Percentiles rank a stretch among this genome's conserved stretches.
Conservation (phyloP, 2,329 filamentous ascomycete species). For the Botrytis byssoidea region DNA sequence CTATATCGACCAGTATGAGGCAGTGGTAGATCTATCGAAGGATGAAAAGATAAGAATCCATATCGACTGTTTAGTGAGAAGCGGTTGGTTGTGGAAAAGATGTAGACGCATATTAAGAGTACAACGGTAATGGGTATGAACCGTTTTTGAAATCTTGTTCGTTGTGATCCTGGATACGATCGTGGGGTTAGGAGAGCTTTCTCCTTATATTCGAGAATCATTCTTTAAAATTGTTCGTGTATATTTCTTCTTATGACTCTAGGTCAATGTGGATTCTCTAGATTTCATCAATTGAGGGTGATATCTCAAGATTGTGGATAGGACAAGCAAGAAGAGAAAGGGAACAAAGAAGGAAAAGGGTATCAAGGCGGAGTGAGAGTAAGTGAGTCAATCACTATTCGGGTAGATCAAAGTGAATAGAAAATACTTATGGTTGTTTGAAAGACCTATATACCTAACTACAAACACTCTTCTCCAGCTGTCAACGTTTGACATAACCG, state of each 20-base stretch:
- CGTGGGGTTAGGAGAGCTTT: background rate
- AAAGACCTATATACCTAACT: background rate
- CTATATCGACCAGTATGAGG: slow-evolving; percentile 2
- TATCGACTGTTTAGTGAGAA: background rate
- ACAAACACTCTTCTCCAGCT: background rate
- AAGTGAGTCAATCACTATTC: background rate
- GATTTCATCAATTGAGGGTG: background rate
- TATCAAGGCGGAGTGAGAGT: background rate
- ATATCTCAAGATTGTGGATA: background rate
- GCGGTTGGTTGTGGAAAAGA: background rate
- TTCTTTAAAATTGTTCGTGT: background rate
- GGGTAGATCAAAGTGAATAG: background rate
- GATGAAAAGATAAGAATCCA: background rate
- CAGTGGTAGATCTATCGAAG: background rate
- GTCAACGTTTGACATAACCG: background rate
- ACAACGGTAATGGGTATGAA: background rate
- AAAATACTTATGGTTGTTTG: background rate
- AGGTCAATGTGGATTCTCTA: background rate
- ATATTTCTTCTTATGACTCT: background rate
- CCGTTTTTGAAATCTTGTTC: background rate
- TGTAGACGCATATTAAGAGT: background rate
- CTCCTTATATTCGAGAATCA: slow-evolving; percentile 7
- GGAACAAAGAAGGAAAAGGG: background rate
- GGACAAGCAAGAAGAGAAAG: background rate
- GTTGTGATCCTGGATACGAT: background rate